Evolutionary conservation across 139 green algal genomes (phyloP).

Genomic region (Chlamydomonas asymmetrica): DNA sequence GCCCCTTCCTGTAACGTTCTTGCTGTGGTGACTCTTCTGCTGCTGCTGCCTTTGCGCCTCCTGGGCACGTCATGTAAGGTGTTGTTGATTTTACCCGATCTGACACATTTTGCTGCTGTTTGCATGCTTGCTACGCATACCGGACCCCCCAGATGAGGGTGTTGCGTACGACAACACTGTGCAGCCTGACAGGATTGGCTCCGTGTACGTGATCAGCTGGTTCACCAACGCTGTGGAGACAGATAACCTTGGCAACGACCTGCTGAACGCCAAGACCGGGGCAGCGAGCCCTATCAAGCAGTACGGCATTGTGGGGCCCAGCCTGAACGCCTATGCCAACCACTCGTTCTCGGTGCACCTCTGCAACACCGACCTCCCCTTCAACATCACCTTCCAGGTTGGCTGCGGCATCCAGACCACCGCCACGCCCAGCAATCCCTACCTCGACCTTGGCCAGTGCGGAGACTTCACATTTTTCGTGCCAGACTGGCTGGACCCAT

Average conservation of each 20-base stretch:
- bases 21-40: too few species aligned
- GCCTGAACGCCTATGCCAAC: neutral
- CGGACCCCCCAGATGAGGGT: slow-evolving; percentile 1
- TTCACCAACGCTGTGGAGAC: neutral
- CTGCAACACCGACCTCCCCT: slow-evolving; percentile 5
- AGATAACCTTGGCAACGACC: too few species aligned
- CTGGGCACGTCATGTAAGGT: neutral
- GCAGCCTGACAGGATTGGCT: neutral
- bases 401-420: too few species aligned
- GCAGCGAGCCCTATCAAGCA: neutral
- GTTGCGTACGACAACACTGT: neutral
- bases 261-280: too few species aligned
- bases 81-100: too few species aligned
- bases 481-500: too few species aligned
- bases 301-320: slow-evolving; percentile 5
- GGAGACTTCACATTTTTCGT: too few species aligned
- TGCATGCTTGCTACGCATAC: too few species aligned
- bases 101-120: neutral
- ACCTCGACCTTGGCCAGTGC: too few species aligned
- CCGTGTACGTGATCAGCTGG: slow-evolving; percentile 1
- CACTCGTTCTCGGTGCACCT: neutral
- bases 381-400: slow-evolving; percentile 1
- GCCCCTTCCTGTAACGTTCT: too few species aligned
- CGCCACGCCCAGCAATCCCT: too few species aligned
- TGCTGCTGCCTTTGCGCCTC: too few species aligned